Percentiles rank a stretch among this genome's conserved stretches.
phyloP scores from a whole-genome alignment of 1,284 basidiomycete species.

The Coniophora puteana region DNA sequence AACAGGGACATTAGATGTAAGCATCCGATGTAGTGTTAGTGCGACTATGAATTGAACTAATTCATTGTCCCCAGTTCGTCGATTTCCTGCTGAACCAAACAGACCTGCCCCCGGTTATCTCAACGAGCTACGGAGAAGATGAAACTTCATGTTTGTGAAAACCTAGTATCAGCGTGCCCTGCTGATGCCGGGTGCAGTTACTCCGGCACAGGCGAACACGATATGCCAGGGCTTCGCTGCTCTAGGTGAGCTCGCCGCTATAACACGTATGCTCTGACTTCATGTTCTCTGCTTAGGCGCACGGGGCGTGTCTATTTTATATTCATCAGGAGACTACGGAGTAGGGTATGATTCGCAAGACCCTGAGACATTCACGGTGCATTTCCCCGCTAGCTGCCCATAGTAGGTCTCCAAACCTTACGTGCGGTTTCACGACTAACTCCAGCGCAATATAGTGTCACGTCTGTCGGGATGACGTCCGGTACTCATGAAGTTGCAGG shows the following conservation, averaged over 20 bases:
- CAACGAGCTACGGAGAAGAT: too few relatives aligned
- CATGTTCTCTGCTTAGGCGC: conserved; percentile 53
- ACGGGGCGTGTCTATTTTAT: conserved; percentile 54
- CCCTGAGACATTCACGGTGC: conserved; percentile 49
- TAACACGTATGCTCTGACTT: too few relatives aligned
- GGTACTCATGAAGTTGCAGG: too few relatives aligned
- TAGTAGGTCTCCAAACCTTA: too few relatives aligned
- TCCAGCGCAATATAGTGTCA: too few relatives aligned
- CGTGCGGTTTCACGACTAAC: too few relatives aligned
- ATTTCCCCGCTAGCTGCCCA: conserved; percentile 42
- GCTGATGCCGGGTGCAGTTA: too few relatives aligned
- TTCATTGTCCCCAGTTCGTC: conserved; percentile 43
- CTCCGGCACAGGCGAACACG: background rate
- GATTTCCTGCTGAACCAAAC: conserved; percentile 40
- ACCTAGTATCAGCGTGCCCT: too few relatives aligned
- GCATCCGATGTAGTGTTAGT: conserved; percentile 19
- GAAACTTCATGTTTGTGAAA: conserved; percentile 60
- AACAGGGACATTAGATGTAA: conserved; percentile 49
- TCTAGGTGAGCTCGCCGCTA: too few relatives aligned
- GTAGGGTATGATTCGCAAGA: conserved; percentile 53
- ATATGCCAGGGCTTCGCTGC: too few relatives aligned
- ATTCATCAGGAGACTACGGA: conserved; percentile 59
- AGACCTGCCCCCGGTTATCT: too few relatives aligned
- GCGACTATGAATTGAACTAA: background rate
- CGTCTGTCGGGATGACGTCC: too few relatives aligned